Evolutionary conservation across 1,284 basidiomycete genomes (phyloP).

Genomic region (Sporisorium scitamineum): DNA sequence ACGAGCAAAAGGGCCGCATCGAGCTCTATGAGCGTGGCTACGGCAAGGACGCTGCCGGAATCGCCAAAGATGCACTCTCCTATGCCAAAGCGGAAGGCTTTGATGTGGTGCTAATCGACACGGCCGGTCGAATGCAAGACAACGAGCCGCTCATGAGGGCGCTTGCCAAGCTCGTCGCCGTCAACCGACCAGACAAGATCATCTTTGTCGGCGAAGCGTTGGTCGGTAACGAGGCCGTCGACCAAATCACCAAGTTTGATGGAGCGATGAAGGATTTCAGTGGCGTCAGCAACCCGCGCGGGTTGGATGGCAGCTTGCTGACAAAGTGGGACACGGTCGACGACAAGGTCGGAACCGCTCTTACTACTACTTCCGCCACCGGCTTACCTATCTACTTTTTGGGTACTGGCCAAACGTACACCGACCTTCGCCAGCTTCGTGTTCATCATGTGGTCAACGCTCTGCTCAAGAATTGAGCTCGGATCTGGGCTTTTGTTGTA

Average conservation of each 20-base stretch:
- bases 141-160: conserved; percentile 69
- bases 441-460: conserved; percentile 68
- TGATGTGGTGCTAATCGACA: conserved; percentile 68
- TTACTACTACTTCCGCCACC: conserved; percentile 65
- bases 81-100: conserved; percentile 62
- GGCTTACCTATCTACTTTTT: conserved; percentile 68
- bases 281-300: conserved; percentile 63
- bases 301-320: conserved; percentile 66
- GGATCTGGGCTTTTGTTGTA: not conserved
- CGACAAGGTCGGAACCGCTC: conserved; percentile 68
- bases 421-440: conserved; percentile 66
- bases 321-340: conserved; percentile 69
- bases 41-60: conserved; percentile 97
- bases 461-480: conserved; percentile 60
- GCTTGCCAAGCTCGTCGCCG: conserved; percentile 65
- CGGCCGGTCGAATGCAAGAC: conserved; percentile 69
- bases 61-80: conserved; percentile 90
- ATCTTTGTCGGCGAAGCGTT: conserved; percentile 69
- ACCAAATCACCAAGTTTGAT: conserved; percentile 67
- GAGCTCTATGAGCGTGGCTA: conserved; percentile 97
- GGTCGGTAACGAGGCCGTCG: conserved; percentile 69
- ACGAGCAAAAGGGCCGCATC: conserved; percentile 77
- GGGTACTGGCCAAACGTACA: conserved; percentile 68
- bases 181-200: conserved; percentile 68
- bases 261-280: conserved; percentile 66